Evolutionary conservation across 1,139 yeast genomes (phyloP), one percentile per base, ranked within the genome.

Genomic region (Suhomyces bolitotheri): DNA sequence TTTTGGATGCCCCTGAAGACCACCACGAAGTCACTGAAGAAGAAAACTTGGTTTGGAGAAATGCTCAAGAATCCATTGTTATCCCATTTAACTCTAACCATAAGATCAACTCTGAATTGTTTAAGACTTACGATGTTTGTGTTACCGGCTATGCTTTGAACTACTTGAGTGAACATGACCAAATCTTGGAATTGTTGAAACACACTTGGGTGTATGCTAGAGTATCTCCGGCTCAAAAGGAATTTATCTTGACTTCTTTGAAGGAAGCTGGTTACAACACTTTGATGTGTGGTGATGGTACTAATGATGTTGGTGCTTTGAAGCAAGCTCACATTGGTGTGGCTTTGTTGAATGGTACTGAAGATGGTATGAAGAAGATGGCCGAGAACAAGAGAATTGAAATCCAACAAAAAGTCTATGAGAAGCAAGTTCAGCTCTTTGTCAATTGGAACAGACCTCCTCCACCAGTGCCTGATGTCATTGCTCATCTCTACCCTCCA

Each of bases 201-300:
- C 88, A 88, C 59, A 81, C 97, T 20, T 92, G 97, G 97, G 87
- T 94, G 34, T 94, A 88, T 58, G 97, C 98, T 32, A 85, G 99
- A 68, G 98, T 94, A 25, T 92, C 98, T 6, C 98, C 99, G 30
- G 59, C 83, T 22, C 98, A 92, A 69, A 94, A 92, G 66, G 98
- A 92, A 66, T 88, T 83, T 49, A 81, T 92, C 51, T 72, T 94
- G 54, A 84, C 82, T 45, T 77, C 88, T 27, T 76, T 88, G 58
- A 92, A 92, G 62, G 83, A 80, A 41, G 78, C 89, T 58, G 97
- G 97, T 22, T 92, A 90, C 64, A 84, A 78, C 54, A 92, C 98
- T 22, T 76, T 94, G 52, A 92, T 92, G 99, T 92, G 98, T 67
- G 99, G 99, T 72, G 99, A 92, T 66, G 99, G 99, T 66, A 92